phyloP scores from a whole-genome alignment of 192 early-diverging fungal genomes.

The Coemansia guatemalensis region DNA sequence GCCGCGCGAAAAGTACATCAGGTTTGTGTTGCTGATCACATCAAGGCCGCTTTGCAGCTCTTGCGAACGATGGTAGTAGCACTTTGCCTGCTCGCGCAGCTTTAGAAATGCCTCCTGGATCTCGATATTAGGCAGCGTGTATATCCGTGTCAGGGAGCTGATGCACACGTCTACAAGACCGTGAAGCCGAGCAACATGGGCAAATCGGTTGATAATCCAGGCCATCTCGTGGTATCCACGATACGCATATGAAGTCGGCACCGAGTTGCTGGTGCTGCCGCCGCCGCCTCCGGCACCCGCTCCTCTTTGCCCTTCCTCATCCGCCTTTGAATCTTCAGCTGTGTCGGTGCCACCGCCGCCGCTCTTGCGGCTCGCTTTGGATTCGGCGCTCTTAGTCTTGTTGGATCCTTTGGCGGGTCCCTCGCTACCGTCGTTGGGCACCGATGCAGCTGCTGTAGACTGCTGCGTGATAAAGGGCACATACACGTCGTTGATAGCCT shows the following conservation, averaged over 20 bases:
- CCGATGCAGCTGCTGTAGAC: constrained; percentile 1
- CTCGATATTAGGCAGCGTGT: constrained; percentile 99
- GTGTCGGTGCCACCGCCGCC: constrained; percentile 14
- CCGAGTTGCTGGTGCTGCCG: constrained; percentile 24
- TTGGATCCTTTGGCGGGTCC: constrained; percentile 25
- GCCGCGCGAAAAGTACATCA: constrained; percentile 86
- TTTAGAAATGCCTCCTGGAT: constrained; percentile 99
- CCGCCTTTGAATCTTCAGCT: constrained; percentile 16
- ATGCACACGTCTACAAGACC: constrained; percentile 94
- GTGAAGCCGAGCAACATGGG: constrained; percentile 94
- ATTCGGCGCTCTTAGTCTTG: constrained; percentile 53
- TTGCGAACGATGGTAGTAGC: constrained; percentile 84
- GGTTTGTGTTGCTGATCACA: constrained; percentile 98
- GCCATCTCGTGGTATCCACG: constrained; percentile 99
- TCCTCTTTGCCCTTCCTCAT: constrained; percentile 10
- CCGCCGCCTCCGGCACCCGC: neutral
- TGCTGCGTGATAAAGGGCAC: constrained; percentile 72
- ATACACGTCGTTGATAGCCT: constrained; percentile 94
- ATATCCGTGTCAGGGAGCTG: constrained; percentile 90
- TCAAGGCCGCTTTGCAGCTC: constrained; percentile 93
- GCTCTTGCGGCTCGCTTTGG: constrained; percentile 41
- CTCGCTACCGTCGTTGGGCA: constrained; percentile 12
- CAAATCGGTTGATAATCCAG: constrained; percentile 99
- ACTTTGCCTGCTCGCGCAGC: constrained; percentile 97
- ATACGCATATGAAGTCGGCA: constrained; percentile 81